Evolutionary conservation across 1,284 basidiomycete genomes (phyloP), one percentile per base, ranked within the genome.

Genomic region (Naganishia cerealis): DNA sequence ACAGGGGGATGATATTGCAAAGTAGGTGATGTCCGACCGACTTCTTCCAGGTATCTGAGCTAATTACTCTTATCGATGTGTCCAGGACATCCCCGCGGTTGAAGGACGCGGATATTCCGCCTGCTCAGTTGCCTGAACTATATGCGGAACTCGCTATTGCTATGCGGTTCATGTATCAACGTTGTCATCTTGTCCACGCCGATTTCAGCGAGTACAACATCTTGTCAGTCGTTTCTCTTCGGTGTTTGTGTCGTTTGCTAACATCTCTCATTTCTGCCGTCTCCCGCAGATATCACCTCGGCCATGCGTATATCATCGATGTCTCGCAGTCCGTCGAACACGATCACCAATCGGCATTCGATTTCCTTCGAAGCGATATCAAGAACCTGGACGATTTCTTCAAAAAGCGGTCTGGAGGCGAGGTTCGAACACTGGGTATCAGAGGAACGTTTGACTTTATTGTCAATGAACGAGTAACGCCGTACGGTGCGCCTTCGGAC

Each of bases 201-300:
- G 96, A 99, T 83, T 84, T 99, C 68, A 94, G 91, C 70, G 96
- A 99, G 80, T 99, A 99, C 86, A 99, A 99, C 78, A 89, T 99
- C 72, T 85, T 99, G 75, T 94, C 86, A 81, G 85, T 87, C 66
- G 82, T 80, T 1, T 4, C 13, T 2, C 0, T 15, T 16, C 8
- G 48, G 50, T 15, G 9, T 40, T n/a, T 66, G 18, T 56, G 18
- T 16, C 39, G 42, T 24, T 46, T 7, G 18, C 40, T n/a, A n/a
- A n/a, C 24, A 46, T 52, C 42, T 42, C 12, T 42, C 10, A 38
- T 6, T 1, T 18, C 2, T 52, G 55, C 59, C 36, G n/a, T 57
- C 43, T 54, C 53, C 38, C 54, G 10, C 71, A 84, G 82, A 16
- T 84, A 84, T 69, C 86, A 86, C 75, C 72, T 82, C 15, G 75